These are phyloP conservation scores for Wakefieldia striispora DNA, from an alignment of 768 basidiomycete genomes.

Conservation along the genomic window DNA sequence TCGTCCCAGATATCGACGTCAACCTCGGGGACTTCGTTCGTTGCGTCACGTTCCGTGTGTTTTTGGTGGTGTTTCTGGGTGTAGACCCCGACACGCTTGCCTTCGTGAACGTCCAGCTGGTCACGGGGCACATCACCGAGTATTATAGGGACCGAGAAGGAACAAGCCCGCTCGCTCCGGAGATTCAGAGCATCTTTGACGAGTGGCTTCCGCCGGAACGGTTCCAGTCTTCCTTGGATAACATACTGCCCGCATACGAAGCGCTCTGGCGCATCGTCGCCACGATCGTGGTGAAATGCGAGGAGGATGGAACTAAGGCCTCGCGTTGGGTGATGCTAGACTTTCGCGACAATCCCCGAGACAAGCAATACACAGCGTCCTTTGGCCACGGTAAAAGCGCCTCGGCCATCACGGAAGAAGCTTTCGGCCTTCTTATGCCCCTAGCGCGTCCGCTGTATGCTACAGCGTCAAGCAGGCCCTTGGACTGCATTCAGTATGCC, in stretches of 20 bases:
- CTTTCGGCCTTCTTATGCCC: constrained; percentile 12
- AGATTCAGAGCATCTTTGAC: constrained; percentile 37
- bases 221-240: constrained; percentile 39
- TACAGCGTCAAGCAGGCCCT: constrained; percentile 4
- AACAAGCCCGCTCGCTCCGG: constrained; percentile 27
- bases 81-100: constrained; percentile 23
- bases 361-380: constrained; percentile 19
- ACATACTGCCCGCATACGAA: constrained; percentile 60
- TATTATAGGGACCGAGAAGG: constrained; percentile 37
- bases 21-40: constrained; percentile 44
- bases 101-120: constrained; percentile 32
- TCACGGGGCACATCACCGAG: constrained; percentile 43
- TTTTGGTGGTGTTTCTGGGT: constrained; percentile 42
- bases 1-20: constrained; percentile 10
- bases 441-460: constrained; percentile 14
- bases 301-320: constrained; percentile 22
- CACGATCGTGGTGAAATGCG: constrained; percentile 35
- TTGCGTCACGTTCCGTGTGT: constrained; percentile 40
- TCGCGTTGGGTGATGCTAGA: constrained; percentile 32
- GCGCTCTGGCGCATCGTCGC: constrained; percentile 63
- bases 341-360: constrained; percentile 35
- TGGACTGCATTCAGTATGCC: constrained; percentile 16
- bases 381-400: constrained; percentile 16
- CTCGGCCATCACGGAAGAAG: constrained; percentile 19
- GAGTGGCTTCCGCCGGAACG: constrained; percentile 37